These are phyloP conservation scores for Cardamine occulta DNA, from an alignment of 345 rosid species.

Conservation along the genomic window DNA sequence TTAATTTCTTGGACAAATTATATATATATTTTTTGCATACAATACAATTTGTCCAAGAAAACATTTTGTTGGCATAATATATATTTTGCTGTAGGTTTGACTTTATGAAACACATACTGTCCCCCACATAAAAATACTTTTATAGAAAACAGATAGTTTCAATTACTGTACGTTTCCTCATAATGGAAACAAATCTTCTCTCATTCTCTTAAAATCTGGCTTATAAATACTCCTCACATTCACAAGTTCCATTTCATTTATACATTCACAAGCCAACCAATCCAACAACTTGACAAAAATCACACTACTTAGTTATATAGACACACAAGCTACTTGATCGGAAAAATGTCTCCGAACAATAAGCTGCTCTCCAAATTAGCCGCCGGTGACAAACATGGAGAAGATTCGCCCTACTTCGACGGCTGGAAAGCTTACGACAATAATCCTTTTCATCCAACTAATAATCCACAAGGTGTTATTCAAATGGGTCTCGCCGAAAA, in stretches of 20 bases:
- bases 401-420: slow-evolving; percentile 72
- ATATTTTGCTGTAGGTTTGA: background rate
- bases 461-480: slow-evolving; percentile 69
- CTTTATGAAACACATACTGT: slow-evolving; percentile 15
- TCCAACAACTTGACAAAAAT: slow-evolving; percentile 8
- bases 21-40: too few relatives aligned
- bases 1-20: too few relatives aligned
- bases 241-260: slow-evolving; percentile 7
- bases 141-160: slow-evolving; percentile 15
- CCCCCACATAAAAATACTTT: slow-evolving; percentile 30
- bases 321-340: background rate
- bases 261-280: slow-evolving; percentile 9
- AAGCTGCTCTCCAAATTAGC: slow-evolving; percentile 61
- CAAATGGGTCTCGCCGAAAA: slow-evolving; percentile 93
- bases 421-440: slow-evolving; percentile 88
- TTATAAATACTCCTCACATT: slow-evolving; percentile 25
- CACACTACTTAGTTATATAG: background rate
- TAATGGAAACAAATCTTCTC: slow-evolving; percentile 10
- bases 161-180: slow-evolving; percentile 2
- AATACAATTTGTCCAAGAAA: too few relatives aligned
- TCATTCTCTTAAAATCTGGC: background rate
- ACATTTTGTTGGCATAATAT: background rate
- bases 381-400: slow-evolving; percentile 63
- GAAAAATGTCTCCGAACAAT: slow-evolving; percentile 4
- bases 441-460: slow-evolving; percentile 60